Percentiles rank a stretch among this genome's conserved stretches.
phyloP scores from a whole-genome alignment of 768 basidiomycete genomes.

The Lentinula guzmanii region DNA sequence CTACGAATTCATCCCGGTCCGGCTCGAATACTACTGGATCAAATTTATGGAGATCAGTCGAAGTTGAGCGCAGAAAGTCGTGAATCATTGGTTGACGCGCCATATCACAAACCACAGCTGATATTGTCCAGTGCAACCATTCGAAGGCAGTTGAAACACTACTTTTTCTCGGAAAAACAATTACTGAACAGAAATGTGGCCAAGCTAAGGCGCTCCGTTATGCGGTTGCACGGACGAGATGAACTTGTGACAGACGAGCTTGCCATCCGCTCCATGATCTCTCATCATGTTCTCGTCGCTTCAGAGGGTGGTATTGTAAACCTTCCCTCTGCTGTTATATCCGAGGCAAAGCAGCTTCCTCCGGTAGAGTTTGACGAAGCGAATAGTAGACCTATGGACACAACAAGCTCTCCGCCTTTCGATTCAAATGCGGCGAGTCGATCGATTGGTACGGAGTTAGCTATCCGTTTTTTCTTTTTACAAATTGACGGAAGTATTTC shows the following conservation, averaged over 20 bases:
- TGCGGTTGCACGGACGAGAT: neutral
- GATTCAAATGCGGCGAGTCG: neutral
- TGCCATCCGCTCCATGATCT: constrained; percentile 11
- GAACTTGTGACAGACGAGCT: neutral
- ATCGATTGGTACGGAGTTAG: neutral
- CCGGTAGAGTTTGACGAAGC: constrained; percentile 6
- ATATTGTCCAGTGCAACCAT: constrained; percentile 71
- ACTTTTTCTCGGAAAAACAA: constrained; percentile 48
- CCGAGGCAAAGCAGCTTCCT: constrained; percentile 11
- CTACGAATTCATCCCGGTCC: constrained; percentile 49
- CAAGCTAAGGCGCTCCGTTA: constrained; percentile 28
- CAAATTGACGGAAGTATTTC: neutral
- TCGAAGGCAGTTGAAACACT: constrained; percentile 44
- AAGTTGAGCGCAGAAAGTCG: neutral
- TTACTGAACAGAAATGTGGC: constrained; percentile 46
- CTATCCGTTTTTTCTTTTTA: neutral
- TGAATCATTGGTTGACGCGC: constrained; percentile 7
- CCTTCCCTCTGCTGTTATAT: constrained; percentile 24
- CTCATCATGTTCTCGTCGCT: constrained; percentile 60
- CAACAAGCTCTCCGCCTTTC: neutral
- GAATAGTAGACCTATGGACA: neutral
- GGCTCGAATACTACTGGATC: constrained; percentile 54
- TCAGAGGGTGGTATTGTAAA: constrained; percentile 52
- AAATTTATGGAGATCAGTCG: constrained; percentile 36
- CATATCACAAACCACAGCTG: constrained; percentile 41